Base-by-base conservation (phyloP, 805 yeast species). In the Lachancea lanzarotensis region DNA sequence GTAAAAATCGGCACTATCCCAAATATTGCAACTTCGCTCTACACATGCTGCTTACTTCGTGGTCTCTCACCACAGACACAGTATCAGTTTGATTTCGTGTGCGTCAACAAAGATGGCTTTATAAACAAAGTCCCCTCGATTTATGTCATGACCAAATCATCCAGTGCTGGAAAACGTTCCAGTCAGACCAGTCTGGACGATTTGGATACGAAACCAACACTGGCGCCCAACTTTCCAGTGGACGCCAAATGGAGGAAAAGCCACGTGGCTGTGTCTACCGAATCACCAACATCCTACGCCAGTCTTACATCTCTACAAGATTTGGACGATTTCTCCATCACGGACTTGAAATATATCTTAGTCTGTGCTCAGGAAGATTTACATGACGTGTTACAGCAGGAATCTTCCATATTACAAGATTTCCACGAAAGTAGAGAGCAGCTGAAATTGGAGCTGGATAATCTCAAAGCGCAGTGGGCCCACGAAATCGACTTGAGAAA, bases 341-440 rank as follows among this genome's bases (percentile, higher is more conserved):
- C 56, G 3, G 65, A 62, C 44, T 47, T 62, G 49, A 62, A 63
- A 35, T 57, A 54, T 32, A 60, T 62, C 17, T 45, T 63, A 34
- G 56, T 60, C 3, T 59, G 63, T 43, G 55, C 65, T 1, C 67
- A 62, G 43, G 66, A 62, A 43, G 66, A 62, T 44, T 42, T 62
- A 45, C 68, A 62, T 44, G 61, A 60, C n/a, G 61, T 62, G 3
- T 45, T 62, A 10, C 48, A 53, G 13, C 64, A 60, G 36, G 59
- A 59, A 35, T 30, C 53, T 3, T 51, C 56, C 6, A 34, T 54
- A 3, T 45, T 56, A 18, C 56, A 57, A 34, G 65, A 63, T 43
- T 63, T 62, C 42, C 52, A 53, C 36, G 66, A 60, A 31, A 51
- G 61, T 1, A 56, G 56, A 43, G n/a, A 52, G 32, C 59, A 58